These are phyloP conservation scores for Penicillium sp. DNA, from an alignment of 2,329 filamentous ascomycete species.

Conservation along the genomic window DNA sequence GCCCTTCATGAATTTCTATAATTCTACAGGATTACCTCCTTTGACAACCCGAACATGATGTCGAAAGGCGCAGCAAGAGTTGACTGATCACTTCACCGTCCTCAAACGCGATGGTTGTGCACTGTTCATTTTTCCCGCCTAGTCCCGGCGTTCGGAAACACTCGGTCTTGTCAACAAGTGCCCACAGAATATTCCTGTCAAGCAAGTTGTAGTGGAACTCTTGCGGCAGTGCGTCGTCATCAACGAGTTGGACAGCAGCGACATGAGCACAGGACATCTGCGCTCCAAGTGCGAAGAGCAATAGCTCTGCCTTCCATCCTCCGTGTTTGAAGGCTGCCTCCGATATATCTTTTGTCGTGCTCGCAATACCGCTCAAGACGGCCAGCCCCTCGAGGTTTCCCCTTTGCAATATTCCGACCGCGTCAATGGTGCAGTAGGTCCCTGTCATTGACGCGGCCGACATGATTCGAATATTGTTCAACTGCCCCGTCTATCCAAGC, in stretches of 20 bases:
- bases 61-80: neutral
- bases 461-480: constrained; percentile 37
- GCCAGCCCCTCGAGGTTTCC: neutral
- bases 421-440: constrained; percentile 13
- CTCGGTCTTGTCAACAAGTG: neutral
- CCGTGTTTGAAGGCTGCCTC: constrained; percentile 4
- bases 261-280: constrained; percentile 4
- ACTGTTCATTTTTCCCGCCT: constrained; percentile 2
- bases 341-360: constrained; percentile 2
- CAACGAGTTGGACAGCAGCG: neutral
- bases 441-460: constrained; percentile 4
- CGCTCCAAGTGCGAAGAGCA: neutral
- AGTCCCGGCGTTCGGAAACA: neutral
- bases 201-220: neutral
- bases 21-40: neutral
- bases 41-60: neutral
- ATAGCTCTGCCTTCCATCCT: neutral
- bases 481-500: constrained; percentile 40
- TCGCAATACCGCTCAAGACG: neutral
- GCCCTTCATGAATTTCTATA: constrained; percentile 1
- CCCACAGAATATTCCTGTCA: neutral
- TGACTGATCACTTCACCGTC: neutral
- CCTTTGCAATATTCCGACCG: constrained; percentile 1
- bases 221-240: neutral
- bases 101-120: neutral